Evolutionary conservation across 371 early-diverging fungal genomes (phyloP), one percentile per base, ranked within the genome.

Genomic region (Lichtheimia corymbifera): DNA sequence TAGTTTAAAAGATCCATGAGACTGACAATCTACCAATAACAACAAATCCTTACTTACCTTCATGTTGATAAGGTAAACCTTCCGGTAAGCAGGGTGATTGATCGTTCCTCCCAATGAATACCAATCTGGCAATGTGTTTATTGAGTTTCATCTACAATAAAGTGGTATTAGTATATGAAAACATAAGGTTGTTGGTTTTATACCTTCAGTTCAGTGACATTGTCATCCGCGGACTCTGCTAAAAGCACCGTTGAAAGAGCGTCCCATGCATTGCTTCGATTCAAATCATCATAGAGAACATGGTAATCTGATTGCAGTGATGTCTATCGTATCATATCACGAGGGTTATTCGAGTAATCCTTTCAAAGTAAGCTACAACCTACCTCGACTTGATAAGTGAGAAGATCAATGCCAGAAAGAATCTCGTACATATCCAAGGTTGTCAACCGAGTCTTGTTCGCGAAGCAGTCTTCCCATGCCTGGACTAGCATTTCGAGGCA

Each of bases 1-100:
- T 61, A 50, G 14, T 9, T 14, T 28, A 1, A 6, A 35, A 35
- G 35, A 9, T 2, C 35, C 11, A 35, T 35, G 11, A 35, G 35
- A 35, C 9, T 35, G 35, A 11, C 11, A 6, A 9, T 35, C 35
- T 4, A 9, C 11, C 35, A 40, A 24, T 15, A 13, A 4, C 13
- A 24, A 30, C 30, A 27, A 43, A 25, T 22, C 22, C 2, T 2
- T 35, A 17, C 50, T 50, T 64, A 66, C 71, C 74, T 64, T 59
- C 60, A 51, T 86, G 87, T 57, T 86, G 87, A 62, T 85, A 84
- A 0, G 87, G 87, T 1, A 81, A 69, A 13, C 80, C 81, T 42
- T 83, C 83, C 5, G 83, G 65, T 4, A 68, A 62, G 14, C 76
- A 69, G n/a, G 80, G 79, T 42, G 80, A 73, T 17, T 72, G 55